phyloP scores from a whole-genome alignment of 1,284 basidiomycete species.

The Tetrapyrgos nigripes region DNA sequence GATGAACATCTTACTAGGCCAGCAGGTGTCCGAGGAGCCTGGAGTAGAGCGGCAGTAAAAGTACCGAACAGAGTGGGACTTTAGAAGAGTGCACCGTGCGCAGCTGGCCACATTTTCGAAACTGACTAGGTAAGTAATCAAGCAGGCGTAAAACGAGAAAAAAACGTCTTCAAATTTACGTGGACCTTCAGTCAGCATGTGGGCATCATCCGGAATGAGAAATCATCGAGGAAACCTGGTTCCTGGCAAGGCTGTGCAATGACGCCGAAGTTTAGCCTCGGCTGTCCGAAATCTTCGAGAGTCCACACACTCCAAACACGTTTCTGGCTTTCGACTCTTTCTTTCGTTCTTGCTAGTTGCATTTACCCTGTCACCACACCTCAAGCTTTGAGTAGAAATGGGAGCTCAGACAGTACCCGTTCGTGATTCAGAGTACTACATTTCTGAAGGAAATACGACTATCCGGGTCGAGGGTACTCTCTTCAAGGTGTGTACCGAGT shows the following conservation, averaged over 20 bases:
- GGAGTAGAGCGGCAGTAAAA: too few species aligned
- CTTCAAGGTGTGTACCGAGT: conserved; percentile 47
- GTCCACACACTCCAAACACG: conserved; percentile 3
- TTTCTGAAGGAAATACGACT: conserved; percentile 51
- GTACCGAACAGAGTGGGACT: too few species aligned
- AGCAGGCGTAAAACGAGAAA: too few species aligned
- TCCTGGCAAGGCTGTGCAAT: not conserved
- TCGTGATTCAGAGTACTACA: conserved; percentile 17
- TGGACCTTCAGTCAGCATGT: too few species aligned
- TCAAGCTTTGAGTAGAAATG: not conserved
- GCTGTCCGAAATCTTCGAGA: not conserved
- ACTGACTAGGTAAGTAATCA: too few species aligned
- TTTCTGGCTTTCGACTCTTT: not conserved
- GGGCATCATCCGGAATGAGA: too few species aligned
- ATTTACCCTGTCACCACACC: not conserved
- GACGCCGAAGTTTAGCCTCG: not conserved
- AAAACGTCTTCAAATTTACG: too few species aligned
- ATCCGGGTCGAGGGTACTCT: conserved; percentile 52
- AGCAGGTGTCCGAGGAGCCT: too few species aligned
- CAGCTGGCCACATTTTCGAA: too few species aligned
- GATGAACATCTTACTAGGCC: too few species aligned
- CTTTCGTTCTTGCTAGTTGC: not conserved
- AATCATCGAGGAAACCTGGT: too few species aligned
- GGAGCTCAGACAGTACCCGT: conserved; percentile 1
- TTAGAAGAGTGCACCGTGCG: too few species aligned